A percentile compares a stretch with the other conserved stretches of the same genome.
phyloP scores from a whole-genome alignment of 768 basidiomycete genomes.

The Hemileccinum rubropunctum region DNA sequence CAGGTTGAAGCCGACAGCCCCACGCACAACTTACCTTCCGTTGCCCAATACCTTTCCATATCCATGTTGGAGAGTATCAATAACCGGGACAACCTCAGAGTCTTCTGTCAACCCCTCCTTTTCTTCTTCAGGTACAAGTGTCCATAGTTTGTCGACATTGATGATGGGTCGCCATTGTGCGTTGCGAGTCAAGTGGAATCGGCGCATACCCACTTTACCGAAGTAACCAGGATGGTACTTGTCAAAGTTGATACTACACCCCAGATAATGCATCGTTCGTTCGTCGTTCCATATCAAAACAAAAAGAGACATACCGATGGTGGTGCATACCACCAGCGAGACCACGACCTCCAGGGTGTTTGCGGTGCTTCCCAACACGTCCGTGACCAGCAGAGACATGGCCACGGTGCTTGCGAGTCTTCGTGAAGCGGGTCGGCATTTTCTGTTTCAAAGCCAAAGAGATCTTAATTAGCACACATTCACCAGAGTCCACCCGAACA shows the following conservation, averaged over 20 bases:
- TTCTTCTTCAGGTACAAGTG: slow-evolving; percentile 82
- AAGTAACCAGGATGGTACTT: slow-evolving; percentile 99
- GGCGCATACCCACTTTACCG: slow-evolving; percentile 99
- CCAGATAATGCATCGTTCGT: not conserved
- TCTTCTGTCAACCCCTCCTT: slow-evolving; percentile 70
- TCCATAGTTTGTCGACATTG: slow-evolving; percentile 98
- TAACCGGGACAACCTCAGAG: slow-evolving; percentile 89
- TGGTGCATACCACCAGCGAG: slow-evolving; percentile 99
- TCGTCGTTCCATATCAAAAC: not conserved
- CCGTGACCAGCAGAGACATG: slow-evolving; percentile 99
- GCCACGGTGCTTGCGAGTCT: slow-evolving; percentile 99
- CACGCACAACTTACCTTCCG: slow-evolving; percentile 60
- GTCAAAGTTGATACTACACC: slow-evolving; percentile 86
- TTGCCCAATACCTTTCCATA: slow-evolving; percentile 96
- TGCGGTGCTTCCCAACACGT: slow-evolving; percentile 99
- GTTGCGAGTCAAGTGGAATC: slow-evolving; percentile 94
- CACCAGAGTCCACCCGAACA: slow-evolving; percentile 31
- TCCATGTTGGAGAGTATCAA: slow-evolving; percentile 80
- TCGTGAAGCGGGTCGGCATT: slow-evolving; percentile 96
- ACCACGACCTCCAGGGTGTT: slow-evolving; percentile 99
- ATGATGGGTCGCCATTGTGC: slow-evolving; percentile 90
- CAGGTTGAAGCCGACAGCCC: not conserved
- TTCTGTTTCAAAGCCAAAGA: slow-evolving; percentile 32
- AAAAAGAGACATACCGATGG: slow-evolving; percentile 70
- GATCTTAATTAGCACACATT: slow-evolving; percentile 15